Percentiles rank a stretch among this genome's conserved stretches.
Evolutionary conservation across 2,329 filamentous ascomycete genomes (phyloP).

Genomic region (Biscogniauxia sp.): DNA sequence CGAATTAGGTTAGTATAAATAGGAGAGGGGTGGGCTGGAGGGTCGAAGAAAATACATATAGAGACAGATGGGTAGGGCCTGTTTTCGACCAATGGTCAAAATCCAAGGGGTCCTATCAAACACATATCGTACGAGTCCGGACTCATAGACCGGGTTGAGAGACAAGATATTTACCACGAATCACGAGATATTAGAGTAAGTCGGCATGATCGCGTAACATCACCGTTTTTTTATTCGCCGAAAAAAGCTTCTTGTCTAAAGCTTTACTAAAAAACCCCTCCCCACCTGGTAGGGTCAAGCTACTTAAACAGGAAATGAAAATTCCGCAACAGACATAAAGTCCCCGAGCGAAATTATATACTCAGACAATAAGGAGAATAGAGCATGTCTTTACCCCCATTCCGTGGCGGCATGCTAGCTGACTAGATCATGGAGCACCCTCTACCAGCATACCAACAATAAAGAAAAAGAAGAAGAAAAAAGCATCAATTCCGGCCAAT

Average conservation of each 20-base stretch:
- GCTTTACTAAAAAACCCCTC: slow-evolving; percentile 18
- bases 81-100: too few relatives aligned
- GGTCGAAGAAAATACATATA: too few relatives aligned
- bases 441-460: slow-evolving; percentile 13
- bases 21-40: too few relatives aligned
- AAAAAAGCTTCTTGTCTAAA: slow-evolving; percentile 19
- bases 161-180: too few relatives aligned
- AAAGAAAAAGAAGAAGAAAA: not conserved
- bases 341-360: slow-evolving; percentile 22
- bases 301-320: slow-evolving; percentile 9
- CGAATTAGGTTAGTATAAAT: too few relatives aligned
- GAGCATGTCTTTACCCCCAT: slow-evolving; percentile 13
- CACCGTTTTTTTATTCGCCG: not conserved
- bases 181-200: too few relatives aligned
- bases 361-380: slow-evolving; percentile 17
- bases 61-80: too few relatives aligned
- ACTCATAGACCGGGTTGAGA: too few relatives aligned
- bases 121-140: too few relatives aligned
- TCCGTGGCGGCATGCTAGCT: slow-evolving; percentile 8
- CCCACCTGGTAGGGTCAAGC: slow-evolving; percentile 10
- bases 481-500: slow-evolving; percentile 14
- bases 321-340: not conserved
- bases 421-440: slow-evolving; percentile 17
- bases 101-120: too few relatives aligned
- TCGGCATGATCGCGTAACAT: not conserved